A percentile compares a stretch with the other conserved stretches of the same genome.
phyloP scores from a whole-genome alignment of 1,284 basidiomycete species.

The Leccinum insigne region DNA sequence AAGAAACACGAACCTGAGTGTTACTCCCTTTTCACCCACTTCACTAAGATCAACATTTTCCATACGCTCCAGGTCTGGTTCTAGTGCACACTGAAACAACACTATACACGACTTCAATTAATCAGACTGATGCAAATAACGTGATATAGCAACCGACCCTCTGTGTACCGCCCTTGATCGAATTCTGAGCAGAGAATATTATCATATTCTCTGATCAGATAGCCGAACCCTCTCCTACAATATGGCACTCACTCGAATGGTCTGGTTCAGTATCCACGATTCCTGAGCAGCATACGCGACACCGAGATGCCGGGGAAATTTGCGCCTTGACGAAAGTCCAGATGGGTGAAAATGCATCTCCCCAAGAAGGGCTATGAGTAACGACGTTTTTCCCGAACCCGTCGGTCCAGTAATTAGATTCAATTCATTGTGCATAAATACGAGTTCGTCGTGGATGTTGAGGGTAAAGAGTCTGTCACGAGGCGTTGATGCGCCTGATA shows the following conservation, averaged over 20 bases:
- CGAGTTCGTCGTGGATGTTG: conserved; percentile 49
- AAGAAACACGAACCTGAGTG: conserved; percentile 20
- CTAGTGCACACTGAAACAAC: conserved; percentile 55
- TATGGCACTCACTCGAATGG: conserved; percentile 36
- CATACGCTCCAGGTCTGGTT: conserved; percentile 56
- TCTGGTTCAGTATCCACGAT: conserved; percentile 60
- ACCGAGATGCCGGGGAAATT: conserved; percentile 54
- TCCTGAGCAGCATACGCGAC: conserved; percentile 67
- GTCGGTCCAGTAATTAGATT: conserved; percentile 68
- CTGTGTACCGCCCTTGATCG: conserved; percentile 5
- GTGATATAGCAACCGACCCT: conserved; percentile 2
- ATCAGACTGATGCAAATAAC: neutral
- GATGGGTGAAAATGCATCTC: conserved; percentile 14
- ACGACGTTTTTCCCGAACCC: conserved; percentile 51
- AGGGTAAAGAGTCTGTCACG: conserved; percentile 43
- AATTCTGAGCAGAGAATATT: conserved; percentile 7
- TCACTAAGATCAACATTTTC: conserved; percentile 53
- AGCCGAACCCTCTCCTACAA: conserved; percentile 26
- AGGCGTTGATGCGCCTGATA: conserved; percentile 14
- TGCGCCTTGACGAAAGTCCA: conserved; percentile 39
- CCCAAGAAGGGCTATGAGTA: conserved; percentile 58
- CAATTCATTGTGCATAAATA: conserved; percentile 57
- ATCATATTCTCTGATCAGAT: conserved; percentile 2
- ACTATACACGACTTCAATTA: conserved; percentile 34
- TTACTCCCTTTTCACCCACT: conserved; percentile 33